Conservation (phyloP, 2,329 filamentous ascomycete genomes). For the Ophiocordyceps camponoti-rufipedis region DNA sequence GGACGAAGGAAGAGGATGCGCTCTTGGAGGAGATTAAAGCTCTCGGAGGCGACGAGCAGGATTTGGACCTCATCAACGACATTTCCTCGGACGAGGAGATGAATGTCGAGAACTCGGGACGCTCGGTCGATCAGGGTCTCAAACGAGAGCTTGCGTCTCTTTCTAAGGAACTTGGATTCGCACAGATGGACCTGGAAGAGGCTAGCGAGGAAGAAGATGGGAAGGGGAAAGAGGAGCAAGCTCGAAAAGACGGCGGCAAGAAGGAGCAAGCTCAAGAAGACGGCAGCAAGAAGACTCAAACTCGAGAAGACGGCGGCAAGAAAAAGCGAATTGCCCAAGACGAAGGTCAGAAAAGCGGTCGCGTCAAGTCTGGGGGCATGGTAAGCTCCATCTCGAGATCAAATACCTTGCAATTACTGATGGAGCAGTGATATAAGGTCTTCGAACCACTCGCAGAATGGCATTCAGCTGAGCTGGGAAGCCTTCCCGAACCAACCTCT, state of each 20-base stretch:
- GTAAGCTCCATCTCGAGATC: conserved; percentile 9
- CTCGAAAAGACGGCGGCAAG: conserved; percentile 1
- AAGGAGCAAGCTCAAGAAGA: not conserved
- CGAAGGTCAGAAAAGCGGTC: not conserved
- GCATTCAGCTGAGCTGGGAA: conserved; percentile 26
- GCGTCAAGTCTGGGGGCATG: conserved; percentile 14
- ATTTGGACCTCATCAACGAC: conserved; percentile 41
- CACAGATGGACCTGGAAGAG: conserved; percentile 14
- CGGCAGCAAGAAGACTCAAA: conserved; percentile 4
- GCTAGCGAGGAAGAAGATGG: conserved; percentile 19
- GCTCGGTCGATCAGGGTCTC: conserved; percentile 21
- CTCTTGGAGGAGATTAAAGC: conserved; percentile 46
- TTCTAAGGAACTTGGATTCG: conserved; percentile 20
- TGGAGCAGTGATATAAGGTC: conserved; percentile 19
- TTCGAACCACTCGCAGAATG: conserved; percentile 41
- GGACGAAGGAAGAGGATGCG: conserved; percentile 14
- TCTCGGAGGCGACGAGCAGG: conserved; percentile 46
- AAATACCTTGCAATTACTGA: conserved; percentile 13
- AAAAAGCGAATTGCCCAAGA: not conserved
- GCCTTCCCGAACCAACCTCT: conserved; percentile 23
- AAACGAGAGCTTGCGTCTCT: conserved; percentile 18
- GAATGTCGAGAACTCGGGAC: conserved; percentile 12
- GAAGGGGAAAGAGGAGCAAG: conserved; percentile 12
- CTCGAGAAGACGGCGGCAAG: conserved; percentile 1
- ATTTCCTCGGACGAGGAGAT: conserved; percentile 23